These are phyloP conservation scores for Conoideocrella luteorostrata DNA, from an alignment of 2,329 filamentous ascomycete genomes.

Conservation along the genomic window DNA sequence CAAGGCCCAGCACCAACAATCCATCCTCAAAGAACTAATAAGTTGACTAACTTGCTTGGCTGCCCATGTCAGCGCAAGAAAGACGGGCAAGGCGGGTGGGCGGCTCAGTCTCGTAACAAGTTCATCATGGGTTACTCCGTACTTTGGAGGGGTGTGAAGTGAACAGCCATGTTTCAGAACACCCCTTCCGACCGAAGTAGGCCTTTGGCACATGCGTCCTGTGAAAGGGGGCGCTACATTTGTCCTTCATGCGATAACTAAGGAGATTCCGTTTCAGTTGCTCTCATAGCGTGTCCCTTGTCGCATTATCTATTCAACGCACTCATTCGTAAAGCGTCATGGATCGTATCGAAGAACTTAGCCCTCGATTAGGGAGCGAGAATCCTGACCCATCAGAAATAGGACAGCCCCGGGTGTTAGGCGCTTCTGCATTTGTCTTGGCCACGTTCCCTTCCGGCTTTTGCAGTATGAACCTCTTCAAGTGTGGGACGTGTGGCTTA, in stretches of 20 bases:
- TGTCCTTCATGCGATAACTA: neutral
- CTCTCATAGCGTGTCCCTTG: too few species aligned
- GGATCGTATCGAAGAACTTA: too few species aligned
- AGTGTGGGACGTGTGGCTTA: too few species aligned
- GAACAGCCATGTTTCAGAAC: constrained; percentile 2
- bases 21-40: neutral
- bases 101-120: neutral
- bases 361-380: neutral
- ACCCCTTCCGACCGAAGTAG: neutral
- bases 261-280: neutral
- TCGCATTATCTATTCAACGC: too few species aligned
- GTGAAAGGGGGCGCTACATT: neutral
- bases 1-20: too few species aligned
- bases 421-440: neutral
- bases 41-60: neutral
- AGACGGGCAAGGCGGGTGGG: neutral
- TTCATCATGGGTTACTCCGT: neutral
- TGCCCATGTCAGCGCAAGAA: neutral
- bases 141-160: neutral
- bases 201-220: neutral
- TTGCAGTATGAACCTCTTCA: constrained; percentile 3
- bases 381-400: neutral
- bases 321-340: too few species aligned
- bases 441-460: neutral
- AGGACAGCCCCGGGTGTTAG: neutral